Base-by-base conservation (phyloP, 2,329 filamentous ascomycete species). In the Arthrobotrys conoides region DNA sequence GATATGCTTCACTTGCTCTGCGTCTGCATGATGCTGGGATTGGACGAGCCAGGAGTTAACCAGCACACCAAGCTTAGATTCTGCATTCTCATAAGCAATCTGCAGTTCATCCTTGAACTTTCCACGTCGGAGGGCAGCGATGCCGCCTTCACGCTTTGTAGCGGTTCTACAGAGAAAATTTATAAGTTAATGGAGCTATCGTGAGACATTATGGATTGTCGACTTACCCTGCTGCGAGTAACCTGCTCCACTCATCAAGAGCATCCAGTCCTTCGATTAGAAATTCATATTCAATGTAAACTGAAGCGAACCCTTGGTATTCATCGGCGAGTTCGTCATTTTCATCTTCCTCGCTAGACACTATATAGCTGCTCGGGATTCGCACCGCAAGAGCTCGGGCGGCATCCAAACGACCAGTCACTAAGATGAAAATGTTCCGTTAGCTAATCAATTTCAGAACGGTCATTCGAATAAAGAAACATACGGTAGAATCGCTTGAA, bases 401-500 rank as follows among this genome's bases (percentile, higher is more conserved):
- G 3, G 89, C 88, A 46, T 87, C 86, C 5, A 91, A 84, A 64
- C 81, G 81, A 4, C 82, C 82, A 51, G 81, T 80, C 22, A 82
- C 82, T 70, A 82, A 71, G 73, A 81, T 27, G 77, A 12, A 46
- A 20, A 46, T 20, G 20, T 83, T 82, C 18, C 16, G 48, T 49
- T 64, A 53, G 38, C n/a, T 20, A 18, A 20, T 1, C 36, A 41
- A 41, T 3, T 10, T 18, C 24, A 41, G 24, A 22, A 24, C 1
- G 44, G n/a, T 10, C 5, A 27, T 30, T 46, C 38, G 1, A 8
- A 20, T 16, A 44, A 14, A 6, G 24, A 57, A 10, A 88, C 93
- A 87, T 89, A 96, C 93, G 88, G 57, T 97, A 87, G 82, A 97
- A 94, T 78, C 91, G 90, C 82, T 92, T 92, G 85, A 97, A 93